Evolutionary conservation across 192 early-diverging fungal genomes (phyloP), one percentile per base, ranked within the genome.

Genomic region (Endogone sp.): DNA sequence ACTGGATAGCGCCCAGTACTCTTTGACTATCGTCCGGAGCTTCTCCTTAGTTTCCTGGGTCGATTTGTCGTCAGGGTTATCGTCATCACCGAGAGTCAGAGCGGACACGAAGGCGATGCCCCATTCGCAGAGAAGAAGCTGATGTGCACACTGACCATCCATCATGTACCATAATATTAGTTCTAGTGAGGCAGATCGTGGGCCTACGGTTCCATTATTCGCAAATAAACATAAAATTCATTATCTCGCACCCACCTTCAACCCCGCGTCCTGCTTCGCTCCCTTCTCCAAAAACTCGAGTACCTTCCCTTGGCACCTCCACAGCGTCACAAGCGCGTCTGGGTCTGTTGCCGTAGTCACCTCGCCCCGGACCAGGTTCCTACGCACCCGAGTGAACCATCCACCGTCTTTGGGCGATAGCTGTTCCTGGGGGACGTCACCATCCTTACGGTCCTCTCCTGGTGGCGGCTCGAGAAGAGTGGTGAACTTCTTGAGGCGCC

Each of bases 401-500:
- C 54, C 31, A 25, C 68, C 63, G 3, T 62, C 31, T 28, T 65
- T 49, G 65, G 71, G 73, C 3, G 23, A 10, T 20, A 20, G 6
- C 9, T 60, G 44, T 3, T 31, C 26, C 9, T 66, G 56, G 3
- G 28, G 56, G 3, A 24, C 22, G 30, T 74, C 67, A 22, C 49
- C 64, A 3, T 69, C 67, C 28, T 64, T 56, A 20, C 29, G 11
- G 28, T 66, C 57, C 1, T 62, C 64, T 27, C 65, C 54, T 6
- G 6, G n/a, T 3, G 57, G 11, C 3, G 62, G 44, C 4, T 63
- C 31, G 9, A 58, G 30, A 30, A 56, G 58, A 2, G 28, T 20
- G 4, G 60, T 74, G 37, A 44, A 44, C 13, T 44, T 80, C 28
- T 81, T 81, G 23, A 91, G 83, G 37, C 81, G 83, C n/a, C 87